phyloP scores from a whole-genome alignment of 257 asterid genomes.

The Solanum bulbocastanum region DNA sequence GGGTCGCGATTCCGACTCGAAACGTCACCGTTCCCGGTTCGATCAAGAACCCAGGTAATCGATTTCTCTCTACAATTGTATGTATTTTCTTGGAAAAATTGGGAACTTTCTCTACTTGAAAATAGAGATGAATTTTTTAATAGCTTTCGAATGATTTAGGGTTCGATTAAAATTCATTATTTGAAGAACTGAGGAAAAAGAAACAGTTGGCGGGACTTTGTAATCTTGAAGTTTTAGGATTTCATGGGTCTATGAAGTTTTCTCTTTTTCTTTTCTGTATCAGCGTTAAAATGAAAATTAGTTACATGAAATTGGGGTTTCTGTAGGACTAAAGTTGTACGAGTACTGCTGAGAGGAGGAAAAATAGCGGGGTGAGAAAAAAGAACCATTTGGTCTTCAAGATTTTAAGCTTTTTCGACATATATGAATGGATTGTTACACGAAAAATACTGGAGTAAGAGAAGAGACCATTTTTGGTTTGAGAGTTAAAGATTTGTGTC shows the following conservation, averaged over 20 bases:
- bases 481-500: background rate
- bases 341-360: no score
- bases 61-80: background rate
- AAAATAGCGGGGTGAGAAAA: background rate
- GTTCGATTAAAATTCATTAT: background rate
- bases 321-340: background rate
- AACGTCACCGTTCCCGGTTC: conserved; percentile 64
- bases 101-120: background rate
- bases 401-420: background rate
- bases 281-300: background rate
- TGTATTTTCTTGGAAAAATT: background rate
- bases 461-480: background rate
- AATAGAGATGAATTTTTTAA: background rate
- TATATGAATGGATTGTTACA: background rate
- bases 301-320: background rate
- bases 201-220: background rate
- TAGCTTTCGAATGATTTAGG: background rate
- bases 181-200: background rate
- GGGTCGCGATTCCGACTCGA: conserved; percentile 50
- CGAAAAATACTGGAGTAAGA: background rate
- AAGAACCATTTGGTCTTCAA: background rate
- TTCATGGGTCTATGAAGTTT: background rate
- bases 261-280: background rate
- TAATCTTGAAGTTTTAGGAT: background rate
- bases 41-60: conserved; percentile 79